Conservation (phyloP, 1,139 yeast genomes). For the Pichia norvegensis region DNA sequence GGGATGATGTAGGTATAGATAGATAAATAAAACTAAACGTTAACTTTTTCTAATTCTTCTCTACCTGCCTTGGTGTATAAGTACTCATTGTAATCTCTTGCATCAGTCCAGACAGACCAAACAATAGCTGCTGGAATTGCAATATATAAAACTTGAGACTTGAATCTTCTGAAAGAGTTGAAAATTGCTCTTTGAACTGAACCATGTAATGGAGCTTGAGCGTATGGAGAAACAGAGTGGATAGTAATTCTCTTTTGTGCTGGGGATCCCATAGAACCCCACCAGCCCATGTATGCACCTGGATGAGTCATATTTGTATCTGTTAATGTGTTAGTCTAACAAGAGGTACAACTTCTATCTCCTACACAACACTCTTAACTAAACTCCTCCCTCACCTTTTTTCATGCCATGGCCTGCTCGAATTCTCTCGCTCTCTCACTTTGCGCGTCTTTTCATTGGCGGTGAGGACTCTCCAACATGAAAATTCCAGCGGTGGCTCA, state of each 20-base stretch:
- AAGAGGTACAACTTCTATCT: too few relatives aligned
- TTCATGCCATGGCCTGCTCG: not conserved
- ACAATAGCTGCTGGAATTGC: constrained; percentile 70
- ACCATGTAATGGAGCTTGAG: constrained; percentile 88
- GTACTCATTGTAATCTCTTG: constrained; percentile 87
- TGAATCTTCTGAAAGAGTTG: constrained; percentile 93
- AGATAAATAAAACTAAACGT: constrained; percentile 37
- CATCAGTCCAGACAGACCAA: constrained; percentile 82
- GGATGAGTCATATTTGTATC: constrained; percentile 37
- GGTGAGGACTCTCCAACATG: too few relatives aligned
- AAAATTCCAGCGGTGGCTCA: too few relatives aligned
- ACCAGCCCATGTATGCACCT: constrained; percentile 93
- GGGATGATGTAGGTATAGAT: not conserved
- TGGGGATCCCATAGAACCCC: constrained; percentile 80
- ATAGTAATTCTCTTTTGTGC: constrained; percentile 79
- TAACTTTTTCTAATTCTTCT: constrained; percentile 80
- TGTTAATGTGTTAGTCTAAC: not conserved
- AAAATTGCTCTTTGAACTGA: constrained; percentile 77
- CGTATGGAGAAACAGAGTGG: constrained; percentile 88
- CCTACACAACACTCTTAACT: not conserved
- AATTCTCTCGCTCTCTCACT: not conserved
- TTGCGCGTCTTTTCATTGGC: not conserved
- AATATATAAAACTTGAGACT: constrained; percentile 74
- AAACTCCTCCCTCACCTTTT: not conserved
- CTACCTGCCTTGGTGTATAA: constrained; percentile 97